These are phyloP conservation scores for Orbilia quercus DNA, from an alignment of 2,329 filamentous ascomycete genomes.

Conservation along the genomic window DNA sequence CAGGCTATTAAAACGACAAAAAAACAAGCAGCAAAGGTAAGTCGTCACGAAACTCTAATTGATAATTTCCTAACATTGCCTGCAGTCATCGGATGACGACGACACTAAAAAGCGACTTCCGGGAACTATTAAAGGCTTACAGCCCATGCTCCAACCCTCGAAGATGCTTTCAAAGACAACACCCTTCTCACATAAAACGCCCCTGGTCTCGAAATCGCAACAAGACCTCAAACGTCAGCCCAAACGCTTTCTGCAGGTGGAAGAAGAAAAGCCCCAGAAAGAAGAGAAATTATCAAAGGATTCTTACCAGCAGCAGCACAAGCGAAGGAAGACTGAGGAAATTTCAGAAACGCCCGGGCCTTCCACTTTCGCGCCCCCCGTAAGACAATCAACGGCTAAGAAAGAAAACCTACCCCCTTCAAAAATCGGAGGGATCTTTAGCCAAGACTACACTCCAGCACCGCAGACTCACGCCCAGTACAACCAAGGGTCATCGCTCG, in stretches of 20 bases:
- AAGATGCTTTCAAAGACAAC: constrained; percentile 33
- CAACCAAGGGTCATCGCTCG: constrained; percentile 14
- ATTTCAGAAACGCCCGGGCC: constrained; percentile 72
- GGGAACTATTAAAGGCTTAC: constrained; percentile 57
- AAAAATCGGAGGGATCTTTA: constrained; percentile 57
- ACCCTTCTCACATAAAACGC: constrained; percentile 23
- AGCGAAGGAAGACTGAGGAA: constrained; percentile 81
- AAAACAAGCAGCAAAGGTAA: constrained; percentile 42
- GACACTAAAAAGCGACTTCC: constrained; percentile 76
- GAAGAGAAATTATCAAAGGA: constrained; percentile 62
- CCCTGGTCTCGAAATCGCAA: constrained; percentile 22
- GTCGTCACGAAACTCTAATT: neutral
- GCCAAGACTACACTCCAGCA: constrained; percentile 49
- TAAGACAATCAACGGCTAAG: constrained; percentile 78
- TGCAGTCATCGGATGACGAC: constrained; percentile 65
- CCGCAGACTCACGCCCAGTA: constrained; percentile 24
- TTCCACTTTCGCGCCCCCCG: constrained; percentile 82
- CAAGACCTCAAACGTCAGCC: constrained; percentile 48
- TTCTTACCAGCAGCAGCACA: constrained; percentile 77
- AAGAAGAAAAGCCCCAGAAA: constrained; percentile 32
- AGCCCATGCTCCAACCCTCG: constrained; percentile 37
- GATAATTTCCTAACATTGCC: constrained; percentile 63
- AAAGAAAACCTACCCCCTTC: constrained; percentile 61
- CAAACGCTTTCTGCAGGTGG: constrained; percentile 58
- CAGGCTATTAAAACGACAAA: constrained; percentile 61